Base-by-base conservation (phyloP, 495 filamentous ascomycete species). In the Trichoderma orchidacearum region DNA sequence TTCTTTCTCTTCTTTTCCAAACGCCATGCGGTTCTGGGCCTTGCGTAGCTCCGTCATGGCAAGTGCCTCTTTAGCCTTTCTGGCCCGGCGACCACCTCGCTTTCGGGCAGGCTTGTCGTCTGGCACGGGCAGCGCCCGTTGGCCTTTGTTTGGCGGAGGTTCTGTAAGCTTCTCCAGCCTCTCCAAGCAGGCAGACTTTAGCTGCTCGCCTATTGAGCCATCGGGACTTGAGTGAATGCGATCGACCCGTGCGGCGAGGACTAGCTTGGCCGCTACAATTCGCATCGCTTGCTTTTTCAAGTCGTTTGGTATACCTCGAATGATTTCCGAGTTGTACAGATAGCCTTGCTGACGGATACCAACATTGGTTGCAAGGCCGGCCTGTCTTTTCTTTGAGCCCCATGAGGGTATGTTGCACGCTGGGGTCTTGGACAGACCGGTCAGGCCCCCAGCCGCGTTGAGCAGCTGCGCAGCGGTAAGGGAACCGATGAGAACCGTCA, bases 11-110 rank as follows among this genome's bases (percentile, higher is more conserved):
- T 97, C 93, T 63, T 94, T 93, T 53, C 92, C 92, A 61, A 98
- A 98, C 0, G 86, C 90, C 79, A 98, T 85, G 23, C 93, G 82
- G 70, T 98, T 98, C 70, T 96, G 92, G 7, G 91, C 90, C 65
- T 97, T 97, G 56, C 90, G 86, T 30, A 98, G 74, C 56, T 98
- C 93, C 2, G 93, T 98, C 90, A 96, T 95, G 58, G 93, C 92
- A 5, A 86, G 86, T 8, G 91, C 90, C 73, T 96, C 94, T 76
- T 98, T 98, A 58, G 91, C 93, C 68, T 95, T 96, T 35, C 93
- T 80, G 4, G 91, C 93, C 59, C 91, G 79, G 28, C 94, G 78
- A 51, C 93, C 93, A 68, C 93, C 93, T 61, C 93, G 87, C 71
- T 98, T 98, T 18, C 90, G 76, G 15, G 89, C 83, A 13, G 88